These are phyloP conservation scores for Xanthoconium stramineum DNA, from an alignment of 768 basidiomycete species.

Conservation along the genomic window DNA sequence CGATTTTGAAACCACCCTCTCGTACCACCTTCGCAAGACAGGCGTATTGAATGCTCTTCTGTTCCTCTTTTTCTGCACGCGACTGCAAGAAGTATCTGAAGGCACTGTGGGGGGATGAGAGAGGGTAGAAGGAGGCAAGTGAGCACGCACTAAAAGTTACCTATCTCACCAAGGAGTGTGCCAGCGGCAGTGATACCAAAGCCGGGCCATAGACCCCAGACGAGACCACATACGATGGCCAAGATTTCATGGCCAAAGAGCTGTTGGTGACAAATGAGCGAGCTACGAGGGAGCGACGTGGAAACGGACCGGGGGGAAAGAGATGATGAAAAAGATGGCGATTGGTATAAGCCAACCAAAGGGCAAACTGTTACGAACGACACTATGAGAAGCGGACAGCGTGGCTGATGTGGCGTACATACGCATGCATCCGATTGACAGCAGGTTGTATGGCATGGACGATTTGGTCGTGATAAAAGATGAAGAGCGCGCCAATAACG, in stretches of 20 bases:
- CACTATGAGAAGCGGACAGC: neutral
- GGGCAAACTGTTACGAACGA: slow-evolving; percentile 37
- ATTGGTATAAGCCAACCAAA: slow-evolving; percentile 79
- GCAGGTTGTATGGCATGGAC: slow-evolving; percentile 44
- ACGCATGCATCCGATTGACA: slow-evolving; percentile 45
- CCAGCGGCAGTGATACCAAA: slow-evolving; percentile 85
- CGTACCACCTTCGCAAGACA: slow-evolving; percentile 68
- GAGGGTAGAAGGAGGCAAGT: neutral
- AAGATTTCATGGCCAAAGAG: slow-evolving; percentile 93
- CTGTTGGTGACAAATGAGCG: too few species aligned
- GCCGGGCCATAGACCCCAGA: slow-evolving; percentile 86
- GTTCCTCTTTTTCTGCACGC: slow-evolving; percentile 73
- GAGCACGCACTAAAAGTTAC: slow-evolving; percentile 76
- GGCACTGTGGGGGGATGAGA: slow-evolving; percentile 45
- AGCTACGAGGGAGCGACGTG: slow-evolving; percentile 30
- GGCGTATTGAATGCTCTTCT: slow-evolving; percentile 54
- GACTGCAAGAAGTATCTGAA: slow-evolving; percentile 78
- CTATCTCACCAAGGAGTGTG: slow-evolving; percentile 82
- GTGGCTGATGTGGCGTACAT: slow-evolving; percentile 2
- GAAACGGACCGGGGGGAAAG: slow-evolving; percentile 71
- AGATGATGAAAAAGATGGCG: slow-evolving; percentile 75
- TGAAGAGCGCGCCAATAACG: slow-evolving; percentile 49
- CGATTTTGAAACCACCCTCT: slow-evolving; percentile 86
- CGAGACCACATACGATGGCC: slow-evolving; percentile 82
- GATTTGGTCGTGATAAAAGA: slow-evolving; percentile 62